Evolutionary conservation across 192 early-diverging fungal species (phyloP).

Genomic region (Phlyctochytrium planicorne): DNA sequence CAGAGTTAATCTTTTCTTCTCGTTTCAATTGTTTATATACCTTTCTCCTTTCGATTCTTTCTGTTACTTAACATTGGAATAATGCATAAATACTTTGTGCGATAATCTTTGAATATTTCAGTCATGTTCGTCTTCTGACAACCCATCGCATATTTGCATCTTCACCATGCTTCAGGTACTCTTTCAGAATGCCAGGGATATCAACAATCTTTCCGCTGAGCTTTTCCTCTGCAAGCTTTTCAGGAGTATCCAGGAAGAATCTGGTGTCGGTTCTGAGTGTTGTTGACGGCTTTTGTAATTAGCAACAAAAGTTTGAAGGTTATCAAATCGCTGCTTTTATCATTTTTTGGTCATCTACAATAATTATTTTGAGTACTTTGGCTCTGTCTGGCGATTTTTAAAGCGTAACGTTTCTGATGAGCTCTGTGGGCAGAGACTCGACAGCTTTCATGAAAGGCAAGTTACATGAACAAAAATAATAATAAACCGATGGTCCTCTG

Average conservation of each 20-base stretch:
- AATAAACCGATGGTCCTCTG: conserved; percentile 65
- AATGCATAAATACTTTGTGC: no score
- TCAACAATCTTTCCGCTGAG: conserved; percentile 52
- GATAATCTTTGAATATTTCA: no score
- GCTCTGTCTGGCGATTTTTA: not conserved
- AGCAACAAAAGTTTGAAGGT: not conserved
- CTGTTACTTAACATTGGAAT: no score
- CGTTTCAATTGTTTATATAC: no score
- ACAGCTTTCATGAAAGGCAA: conserved; percentile 15
- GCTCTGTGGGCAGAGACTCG: conserved; percentile 40
- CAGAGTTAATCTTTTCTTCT: no score
- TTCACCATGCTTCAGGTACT: conserved; percentile 82
- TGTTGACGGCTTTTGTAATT: conserved; percentile 63
- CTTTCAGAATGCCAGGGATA: conserved; percentile 61
- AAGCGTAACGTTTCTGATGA: conserved; percentile 81
- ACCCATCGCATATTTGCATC: no score
- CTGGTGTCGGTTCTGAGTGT: conserved; percentile 65
- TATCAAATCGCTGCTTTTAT: conserved; percentile 61
- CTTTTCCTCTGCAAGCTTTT: conserved; percentile 46
- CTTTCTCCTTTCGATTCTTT: no score
- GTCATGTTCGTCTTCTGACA: no score
- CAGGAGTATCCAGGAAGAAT: conserved; percentile 67
- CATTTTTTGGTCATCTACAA: conserved; percentile 79
- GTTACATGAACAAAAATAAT: not conserved
- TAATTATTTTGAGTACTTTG: not conserved